Evolutionary conservation across 164 flowering plant species (phyloP).

Genomic region (Pachysandra terminalis): DNA sequence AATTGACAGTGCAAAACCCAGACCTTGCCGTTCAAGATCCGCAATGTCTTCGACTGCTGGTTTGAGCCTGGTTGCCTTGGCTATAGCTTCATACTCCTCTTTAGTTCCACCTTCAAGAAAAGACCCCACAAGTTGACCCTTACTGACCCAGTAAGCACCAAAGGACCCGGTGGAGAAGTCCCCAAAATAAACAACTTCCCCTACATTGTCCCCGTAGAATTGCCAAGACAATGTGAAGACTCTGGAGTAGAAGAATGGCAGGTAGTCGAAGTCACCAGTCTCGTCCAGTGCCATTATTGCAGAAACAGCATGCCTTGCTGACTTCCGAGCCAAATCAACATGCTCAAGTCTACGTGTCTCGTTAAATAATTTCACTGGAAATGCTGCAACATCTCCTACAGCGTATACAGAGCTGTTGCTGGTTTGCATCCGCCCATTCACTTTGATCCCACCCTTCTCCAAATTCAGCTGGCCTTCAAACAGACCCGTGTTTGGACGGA

Average conservation of each 20-base stretch:
- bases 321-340: constrained; percentile 79
- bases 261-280: constrained; percentile 65
- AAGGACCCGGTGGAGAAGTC: constrained; percentile 67
- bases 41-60: constrained; percentile 52
- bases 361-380: constrained; percentile 79
- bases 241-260: constrained; percentile 96
- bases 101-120: constrained; percentile 94
- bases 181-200: constrained; percentile 80
- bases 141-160: constrained; percentile 86
- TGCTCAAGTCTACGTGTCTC: constrained; percentile 92
- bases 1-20: constrained; percentile 52
- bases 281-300: constrained; percentile 72
- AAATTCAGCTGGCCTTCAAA: constrained; percentile 86
- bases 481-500: constrained; percentile 86
- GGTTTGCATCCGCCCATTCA: constrained; percentile 73
- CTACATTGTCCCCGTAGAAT: constrained; percentile 87
- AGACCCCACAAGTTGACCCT: constrained; percentile 80
- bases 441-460: constrained; percentile 98
- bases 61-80: constrained; percentile 56
- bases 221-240: constrained; percentile 94
- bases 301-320: constrained; percentile 83
- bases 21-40: constrained; percentile 66
- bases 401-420: constrained; percentile 90
- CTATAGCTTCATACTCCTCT: constrained; percentile 88
- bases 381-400: constrained; percentile 94